Percentiles rank a stretch among this genome's conserved stretches.
Evolutionary conservation across 2,329 filamentous ascomycete genomes (phyloP).

Genomic region (Parastagonospora nodorum): DNA sequence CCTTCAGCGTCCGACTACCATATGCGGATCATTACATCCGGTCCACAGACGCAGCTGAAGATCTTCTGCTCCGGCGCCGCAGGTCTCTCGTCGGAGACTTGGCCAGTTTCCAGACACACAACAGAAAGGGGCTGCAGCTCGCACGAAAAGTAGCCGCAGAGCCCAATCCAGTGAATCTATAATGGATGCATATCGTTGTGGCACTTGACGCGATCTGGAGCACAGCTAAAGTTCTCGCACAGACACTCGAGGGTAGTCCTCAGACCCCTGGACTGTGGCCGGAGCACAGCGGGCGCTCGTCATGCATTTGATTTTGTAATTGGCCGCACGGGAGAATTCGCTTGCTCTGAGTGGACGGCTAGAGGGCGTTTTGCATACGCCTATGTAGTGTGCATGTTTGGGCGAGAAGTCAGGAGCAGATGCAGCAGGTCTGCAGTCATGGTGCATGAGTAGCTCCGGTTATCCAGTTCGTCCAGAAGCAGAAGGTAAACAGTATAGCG

Average conservation of each 20-base stretch:
- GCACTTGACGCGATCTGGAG: slow-evolving; percentile 2
- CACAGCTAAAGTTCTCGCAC: slow-evolving; percentile 15
- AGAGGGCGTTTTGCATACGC: not conserved
- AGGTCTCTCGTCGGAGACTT: no score
- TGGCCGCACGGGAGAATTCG: slow-evolving; percentile 29
- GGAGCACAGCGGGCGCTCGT: no score
- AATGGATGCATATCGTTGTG: not conserved
- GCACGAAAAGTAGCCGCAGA: not conserved
- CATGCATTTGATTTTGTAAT: slow-evolving; percentile 22
- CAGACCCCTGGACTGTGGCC: not conserved
- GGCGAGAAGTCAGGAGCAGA: slow-evolving; percentile 13
- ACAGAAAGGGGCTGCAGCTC: not conserved
- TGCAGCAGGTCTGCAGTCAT: slow-evolving; percentile 14
- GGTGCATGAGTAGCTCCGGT: not conserved
- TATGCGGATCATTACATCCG: not conserved
- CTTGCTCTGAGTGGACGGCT: slow-evolving; percentile 22
- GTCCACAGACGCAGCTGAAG: no score
- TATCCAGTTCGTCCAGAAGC: slow-evolving; percentile 1
- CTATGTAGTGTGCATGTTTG: slow-evolving; percentile 13
- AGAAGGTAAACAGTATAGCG: slow-evolving; percentile 8
- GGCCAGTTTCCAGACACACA: no score
- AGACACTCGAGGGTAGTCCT: not conserved
- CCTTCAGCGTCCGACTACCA: not conserved
- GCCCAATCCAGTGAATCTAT: not conserved
- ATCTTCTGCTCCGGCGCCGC: no score